A percentile compares a stretch with the other conserved stretches of the same genome.
Evolutionary conservation across 352 stramenopile genomes (phyloP).

Genomic region (Phytophthora sp.): DNA sequence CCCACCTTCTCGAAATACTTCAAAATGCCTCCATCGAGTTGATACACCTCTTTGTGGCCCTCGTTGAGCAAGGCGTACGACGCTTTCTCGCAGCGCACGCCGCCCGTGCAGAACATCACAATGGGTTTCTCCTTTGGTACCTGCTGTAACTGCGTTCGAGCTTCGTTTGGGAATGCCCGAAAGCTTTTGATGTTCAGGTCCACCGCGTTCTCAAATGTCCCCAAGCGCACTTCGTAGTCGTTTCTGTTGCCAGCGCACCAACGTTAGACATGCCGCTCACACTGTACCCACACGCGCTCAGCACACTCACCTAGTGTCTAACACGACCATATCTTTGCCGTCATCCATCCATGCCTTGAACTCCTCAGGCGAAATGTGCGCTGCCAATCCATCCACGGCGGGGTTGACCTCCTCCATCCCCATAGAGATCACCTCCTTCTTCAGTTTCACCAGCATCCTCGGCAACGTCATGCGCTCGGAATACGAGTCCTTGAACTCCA

Average conservation of each 20-base stretch:
- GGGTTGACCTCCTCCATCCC: conserved; percentile 51
- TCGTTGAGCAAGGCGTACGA: conserved; percentile 67
- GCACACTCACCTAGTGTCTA: conserved; percentile 60
- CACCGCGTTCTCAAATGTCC: conserved; percentile 73
- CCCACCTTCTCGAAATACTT: conserved; percentile 84
- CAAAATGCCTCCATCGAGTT: conserved; percentile 78
- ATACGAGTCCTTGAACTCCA: conserved; percentile 75
- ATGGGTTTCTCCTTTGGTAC: conserved; percentile 75
- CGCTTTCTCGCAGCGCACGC: conserved; percentile 78
- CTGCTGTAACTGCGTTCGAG: conserved; percentile 43
- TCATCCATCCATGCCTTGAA: conserved; percentile 76
- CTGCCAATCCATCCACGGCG: conserved; percentile 51
- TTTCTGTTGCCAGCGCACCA: conserved; percentile 44
- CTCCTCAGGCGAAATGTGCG: conserved; percentile 62
- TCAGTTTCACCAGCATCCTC: conserved; percentile 77
- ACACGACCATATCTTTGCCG: conserved; percentile 68
- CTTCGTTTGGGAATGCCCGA: conserved; percentile 56
- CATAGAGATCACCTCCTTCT: conserved; percentile 84
- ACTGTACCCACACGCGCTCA: not conserved
- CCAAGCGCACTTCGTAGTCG: conserved; percentile 78
- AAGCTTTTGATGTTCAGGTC: conserved; percentile 80
- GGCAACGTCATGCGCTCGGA: conserved; percentile 61
- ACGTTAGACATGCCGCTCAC: conserved; percentile 7
- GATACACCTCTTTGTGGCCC: conserved; percentile 64
- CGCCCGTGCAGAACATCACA: conserved; percentile 85